Evolutionary conservation across 179 eudicot species (phyloP), one percentile per base, ranked within the genome.

Genomic region (Beta lomatogona): DNA sequence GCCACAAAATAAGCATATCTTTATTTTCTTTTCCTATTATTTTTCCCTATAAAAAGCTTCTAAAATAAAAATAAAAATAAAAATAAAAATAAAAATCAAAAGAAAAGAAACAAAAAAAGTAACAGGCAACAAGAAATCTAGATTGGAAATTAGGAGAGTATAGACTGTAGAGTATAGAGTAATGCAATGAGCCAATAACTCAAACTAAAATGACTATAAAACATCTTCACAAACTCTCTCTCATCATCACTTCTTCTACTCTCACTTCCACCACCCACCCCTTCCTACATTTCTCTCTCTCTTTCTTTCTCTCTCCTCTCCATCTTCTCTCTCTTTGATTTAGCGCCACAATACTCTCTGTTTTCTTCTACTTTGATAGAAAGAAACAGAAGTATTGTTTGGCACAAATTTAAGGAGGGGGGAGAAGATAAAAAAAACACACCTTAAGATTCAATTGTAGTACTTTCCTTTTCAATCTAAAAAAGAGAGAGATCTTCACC

Each of bases 201-300:
- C 3, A 63, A 69, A 53, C 80, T 36, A 31, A 85, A 65, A 61
- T 75, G 87, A 85, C 87, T 85, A 85, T 82, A 82, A 82, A 85
- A 85, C 14, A 75, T 75, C 77, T 52, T n/a, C 1, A 19, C 44
- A 44, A 57, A 70, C 84, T 78, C 78, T 55, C 82, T 78, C 67
- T 71, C 84, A 73, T 77, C 75, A 53, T 78, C 76, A 77, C 81
- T 73, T 58, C 52, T 81, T 79, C 82, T 64, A 7, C 61, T 80
- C 72, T 77, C 86, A 58, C 83, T 46, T 12, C 55, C 79, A 45
- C 16, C 74, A 77, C 79, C 77, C 74, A 46, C 83, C 53, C 44
- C 41, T 59, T 45, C n/a, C 50, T 16, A 36, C 55, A 44, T 16
- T 55, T 67, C 59, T 77, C 79, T 21, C 70, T 68, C 71, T 60